phyloP scores from a whole-genome alignment of 176 grass and related monocot genomes.

The Paspalum vaginatum region DNA sequence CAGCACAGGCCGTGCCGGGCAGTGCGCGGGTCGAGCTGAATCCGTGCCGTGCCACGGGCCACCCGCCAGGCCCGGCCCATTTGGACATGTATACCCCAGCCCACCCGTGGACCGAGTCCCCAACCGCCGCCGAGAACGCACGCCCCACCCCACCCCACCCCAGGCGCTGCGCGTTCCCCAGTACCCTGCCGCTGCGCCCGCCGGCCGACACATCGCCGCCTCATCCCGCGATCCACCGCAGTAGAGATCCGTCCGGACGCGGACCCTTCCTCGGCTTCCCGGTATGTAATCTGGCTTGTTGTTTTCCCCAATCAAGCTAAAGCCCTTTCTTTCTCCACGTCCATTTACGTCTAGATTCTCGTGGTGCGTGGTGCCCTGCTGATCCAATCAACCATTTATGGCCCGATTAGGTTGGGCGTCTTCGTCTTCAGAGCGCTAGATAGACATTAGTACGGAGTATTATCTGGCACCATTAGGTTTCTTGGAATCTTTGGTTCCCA shows the following conservation, averaged over 20 bases:
- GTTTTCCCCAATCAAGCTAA: not conserved
- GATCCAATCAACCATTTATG: not conserved
- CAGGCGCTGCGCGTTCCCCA: not conserved
- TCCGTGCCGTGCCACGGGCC: too few relatives aligned
- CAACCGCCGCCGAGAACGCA: not conserved
- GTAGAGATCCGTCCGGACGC: not conserved
- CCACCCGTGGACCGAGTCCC: not conserved
- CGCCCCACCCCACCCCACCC: not conserved
- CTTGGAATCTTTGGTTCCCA: not conserved
- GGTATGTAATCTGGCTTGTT: not conserved
- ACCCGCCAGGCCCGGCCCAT: too few relatives aligned
- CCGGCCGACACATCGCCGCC: not conserved
- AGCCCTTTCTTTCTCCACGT: not conserved
- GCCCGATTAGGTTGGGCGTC: not conserved
- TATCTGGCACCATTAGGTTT: not conserved
- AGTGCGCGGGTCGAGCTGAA: too few relatives aligned
- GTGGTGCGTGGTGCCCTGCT: not conserved
- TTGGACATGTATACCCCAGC: too few relatives aligned
- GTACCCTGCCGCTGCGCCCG: not conserved
- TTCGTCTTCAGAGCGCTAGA: not conserved
- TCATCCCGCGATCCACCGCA: not conserved
- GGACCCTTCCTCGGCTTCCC: too few relatives aligned
- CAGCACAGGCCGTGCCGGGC: too few relatives aligned
- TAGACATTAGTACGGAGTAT: not conserved
- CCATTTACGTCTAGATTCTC: not conserved